Conservation (phyloP, 257 asterid species). For the Echites panduratus region DNA sequence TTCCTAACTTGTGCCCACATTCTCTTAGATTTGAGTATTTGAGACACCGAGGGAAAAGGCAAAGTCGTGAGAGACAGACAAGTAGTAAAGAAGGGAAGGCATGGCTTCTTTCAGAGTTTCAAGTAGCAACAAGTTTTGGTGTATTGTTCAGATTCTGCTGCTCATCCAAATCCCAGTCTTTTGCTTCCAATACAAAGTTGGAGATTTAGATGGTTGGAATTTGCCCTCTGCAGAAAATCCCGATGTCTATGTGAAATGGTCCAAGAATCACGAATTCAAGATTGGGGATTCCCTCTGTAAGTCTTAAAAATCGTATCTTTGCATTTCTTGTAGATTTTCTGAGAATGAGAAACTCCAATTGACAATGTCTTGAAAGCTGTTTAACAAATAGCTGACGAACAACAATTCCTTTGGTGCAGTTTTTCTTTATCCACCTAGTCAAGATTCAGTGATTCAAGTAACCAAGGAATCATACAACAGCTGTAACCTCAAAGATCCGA, state of each 20-base stretch:
- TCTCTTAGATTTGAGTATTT: constrained; percentile 8
- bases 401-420: constrained; percentile 37
- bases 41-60: background rate
- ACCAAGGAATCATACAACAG: constrained; percentile 42
- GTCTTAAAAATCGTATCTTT: constrained; percentile 14
- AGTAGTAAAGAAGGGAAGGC: background rate
- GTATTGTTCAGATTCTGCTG: constrained; percentile 28
- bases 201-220: constrained; percentile 72
- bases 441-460: constrained; percentile 83
- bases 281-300: constrained; percentile 86
- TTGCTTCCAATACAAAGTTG: constrained; percentile 60
- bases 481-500: constrained; percentile 79
- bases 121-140: constrained; percentile 25
- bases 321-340: background rate
- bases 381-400: background rate
- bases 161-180: constrained; percentile 30
- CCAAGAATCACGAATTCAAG: constrained; percentile 47
- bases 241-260: constrained; percentile 57
- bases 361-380: too few species aligned
- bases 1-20: background rate
- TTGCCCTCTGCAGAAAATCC: constrained; percentile 58
- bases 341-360: background rate
- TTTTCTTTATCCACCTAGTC: constrained; percentile 93
- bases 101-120: constrained; percentile 36
- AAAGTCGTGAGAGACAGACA: background rate